Percentiles rank a stretch among this genome's conserved stretches.
Evolutionary conservation across 2,329 filamentous ascomycete species (phyloP).

Genomic region (Simplicillium aogashimaense): DNA sequence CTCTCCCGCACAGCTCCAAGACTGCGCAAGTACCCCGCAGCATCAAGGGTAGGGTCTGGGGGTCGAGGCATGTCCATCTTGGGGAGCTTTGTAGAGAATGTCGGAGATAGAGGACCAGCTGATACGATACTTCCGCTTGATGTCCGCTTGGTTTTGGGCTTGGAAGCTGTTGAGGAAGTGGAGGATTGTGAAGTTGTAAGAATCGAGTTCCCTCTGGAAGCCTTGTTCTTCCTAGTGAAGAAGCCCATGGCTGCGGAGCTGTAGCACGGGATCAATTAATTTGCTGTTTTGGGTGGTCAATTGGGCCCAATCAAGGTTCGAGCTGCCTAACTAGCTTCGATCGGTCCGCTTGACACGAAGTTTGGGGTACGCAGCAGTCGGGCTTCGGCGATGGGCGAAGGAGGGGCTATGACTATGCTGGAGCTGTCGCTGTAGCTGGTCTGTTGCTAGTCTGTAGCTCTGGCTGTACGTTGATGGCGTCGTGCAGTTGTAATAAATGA

Average conservation of each 20-base stretch:
- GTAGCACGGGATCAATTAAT: background rate
- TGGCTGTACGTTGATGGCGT: too few relatives aligned
- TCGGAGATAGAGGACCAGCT: conserved; percentile 39
- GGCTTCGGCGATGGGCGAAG: background rate
- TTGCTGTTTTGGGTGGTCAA: too few relatives aligned
- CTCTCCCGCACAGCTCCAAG: conserved; percentile 80
- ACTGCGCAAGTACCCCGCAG: conserved; percentile 82
- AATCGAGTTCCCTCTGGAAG: conserved; percentile 29
- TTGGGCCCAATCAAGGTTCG: too few relatives aligned
- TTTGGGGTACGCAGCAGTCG: too few relatives aligned
- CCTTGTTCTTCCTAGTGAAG: conserved; percentile 45
- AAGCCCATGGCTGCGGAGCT: conserved; percentile 35
- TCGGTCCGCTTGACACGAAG: too few relatives aligned
- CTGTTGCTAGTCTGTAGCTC: too few relatives aligned
- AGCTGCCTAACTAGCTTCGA: too few relatives aligned
- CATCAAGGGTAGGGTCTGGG: conserved; percentile 80
- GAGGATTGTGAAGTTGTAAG: conserved; percentile 36
- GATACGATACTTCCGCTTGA: conserved; percentile 39
- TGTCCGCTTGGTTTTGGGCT: conserved; percentile 36
- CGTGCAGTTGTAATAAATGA: too few relatives aligned
- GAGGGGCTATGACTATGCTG: background rate
- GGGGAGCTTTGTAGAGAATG: conserved; percentile 47
- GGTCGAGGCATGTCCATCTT: conserved; percentile 75
- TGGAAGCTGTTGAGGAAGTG: conserved; percentile 39
- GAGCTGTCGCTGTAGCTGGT: too few relatives aligned